Base-by-base conservation (phyloP, 495 filamentous ascomycete genomes). In the Chaetomium fimeti region DNA sequence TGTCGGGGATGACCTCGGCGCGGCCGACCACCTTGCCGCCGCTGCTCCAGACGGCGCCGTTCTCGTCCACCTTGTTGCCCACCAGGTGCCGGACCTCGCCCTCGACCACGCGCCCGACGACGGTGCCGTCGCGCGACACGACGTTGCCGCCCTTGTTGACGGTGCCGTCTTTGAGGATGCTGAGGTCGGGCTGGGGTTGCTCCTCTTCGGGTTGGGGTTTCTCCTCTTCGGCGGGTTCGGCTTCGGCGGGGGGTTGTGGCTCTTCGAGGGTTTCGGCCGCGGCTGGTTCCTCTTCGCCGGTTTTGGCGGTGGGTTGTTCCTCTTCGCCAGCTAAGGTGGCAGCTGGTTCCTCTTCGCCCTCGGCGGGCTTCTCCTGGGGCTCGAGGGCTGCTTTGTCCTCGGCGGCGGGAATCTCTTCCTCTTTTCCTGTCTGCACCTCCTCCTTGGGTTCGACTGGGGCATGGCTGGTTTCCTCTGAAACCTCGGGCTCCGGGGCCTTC, bases 121-220 rank as follows among this genome's bases (percentile, higher is more conserved):
- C 79, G 29, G 89, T 83, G 11, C 88, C 88, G n/a, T 90, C 82
- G 4, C 83, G 78, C 25, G 87, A 85, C 42, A 92, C 86, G 60
- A 94, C 87, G 65, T 89, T 88, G 60, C 91, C 91, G 40, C 83
- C 76, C 78, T 94, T 96, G 83, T 92, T 93, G 71, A 92, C 84
- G 42, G 78, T 82, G 71, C 84, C 84, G 63, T 84, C 85, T 40
- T 87, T 84, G 32, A 94, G 77, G 28, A 82, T 75, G 0, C 88
- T 89, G 27, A 89, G 79, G 71, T 95, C 89, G 13, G 77, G 47
- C 27, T 77, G 66, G 29, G 73, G 51, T 38, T 49, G 57, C 12
- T 54, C 48, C 36, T 60, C 43, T 40, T 53, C 60, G 18, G 11
- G 52, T 24, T 32, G 16, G 53, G 28, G 12, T 25, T 56, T 16